Evolutionary conservation across 129 eudicot species (phyloP), one percentile per base, ranked within the genome.

Genomic region (Centrapalus pauciflorus): DNA sequence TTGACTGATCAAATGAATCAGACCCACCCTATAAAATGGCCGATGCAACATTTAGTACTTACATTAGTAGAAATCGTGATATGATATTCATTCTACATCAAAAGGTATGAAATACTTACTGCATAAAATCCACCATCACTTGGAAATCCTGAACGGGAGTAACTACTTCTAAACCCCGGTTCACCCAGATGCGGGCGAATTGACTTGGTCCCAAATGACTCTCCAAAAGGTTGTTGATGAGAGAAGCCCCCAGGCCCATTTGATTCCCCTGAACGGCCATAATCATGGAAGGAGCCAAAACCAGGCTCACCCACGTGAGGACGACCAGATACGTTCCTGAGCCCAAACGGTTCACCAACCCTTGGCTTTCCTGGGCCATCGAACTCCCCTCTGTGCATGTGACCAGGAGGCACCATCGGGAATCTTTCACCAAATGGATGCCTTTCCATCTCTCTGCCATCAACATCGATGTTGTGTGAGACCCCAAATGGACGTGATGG

Each of bases 111-210:
- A 62, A 68, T 7, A 84, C 93, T 64, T 81, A 94, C 99, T 40
- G 82, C 67, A 82, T 63, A 82, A 73, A 65, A 78, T 29, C 89
- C 87, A 49, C 78, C 85, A 48, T 83, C 83, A 73, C 66, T 78
- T 16, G 84, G 67, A 56, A 73, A 77, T 12, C 82, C 92, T 37
- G 65, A 87, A 35, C 74, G 77, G 32, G 89, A 55, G 66, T 74
- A 92, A 60, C 75, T 77, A 74, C 86, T 77, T 82, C 88, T 85
- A 81, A 80, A 82, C 37, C 82, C 89, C 4, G 90, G 97, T 70
- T 85, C 96, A 3, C 95, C 90, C 75, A 77, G 56, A 56, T 75
- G 96, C 38, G 85, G 95, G 26, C 71, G 80, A 61, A 76, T 71
- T 24, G 86, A 58, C 55, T 72, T 78, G 35, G 30, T 5, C 27